Evolutionary conservation across 2,329 filamentous ascomycete genomes (phyloP).

Genomic region (Fusarium sp.): DNA sequence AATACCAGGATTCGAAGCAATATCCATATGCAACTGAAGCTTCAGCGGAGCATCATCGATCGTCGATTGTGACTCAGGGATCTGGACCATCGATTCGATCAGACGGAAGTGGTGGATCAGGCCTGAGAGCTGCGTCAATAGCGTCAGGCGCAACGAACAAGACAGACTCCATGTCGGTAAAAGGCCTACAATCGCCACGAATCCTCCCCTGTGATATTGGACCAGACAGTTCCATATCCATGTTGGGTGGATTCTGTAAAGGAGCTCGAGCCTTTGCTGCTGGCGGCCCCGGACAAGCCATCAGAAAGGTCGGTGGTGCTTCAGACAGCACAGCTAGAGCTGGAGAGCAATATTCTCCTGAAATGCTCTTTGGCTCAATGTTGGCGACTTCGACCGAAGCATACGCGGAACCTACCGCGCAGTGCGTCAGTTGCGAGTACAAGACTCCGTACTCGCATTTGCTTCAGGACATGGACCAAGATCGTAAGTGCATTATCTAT

Average conservation of each 20-base stretch:
- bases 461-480: slow-evolving; percentile 43
- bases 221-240: slow-evolving; percentile 49
- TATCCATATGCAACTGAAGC: neutral
- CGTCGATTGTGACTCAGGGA: neutral
- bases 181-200: neutral
- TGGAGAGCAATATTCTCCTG: neutral
- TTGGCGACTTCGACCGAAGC: slow-evolving; percentile 21
- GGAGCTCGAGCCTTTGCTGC: slow-evolving; percentile 51
- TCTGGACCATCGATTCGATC: neutral
- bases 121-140: neutral
- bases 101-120: neutral
- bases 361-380: slow-evolving; percentile 13
- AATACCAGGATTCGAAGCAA: neutral
- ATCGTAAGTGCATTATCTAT: too few species aligned
- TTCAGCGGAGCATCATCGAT: neutral
- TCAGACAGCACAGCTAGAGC: neutral
- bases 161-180: neutral
- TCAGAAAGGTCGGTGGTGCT: slow-evolving; percentile 45
- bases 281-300: slow-evolving; percentile 50
- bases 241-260: slow-evolving; percentile 51
- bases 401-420: slow-evolving; percentile 32
- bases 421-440: slow-evolving; percentile 43
- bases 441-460: slow-evolving; percentile 45
- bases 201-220: slow-evolving; percentile 36
- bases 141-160: neutral